These are phyloP conservation scores for Dryas drummondii DNA, from an alignment of 306 rosid species.

Conservation along the genomic window DNA sequence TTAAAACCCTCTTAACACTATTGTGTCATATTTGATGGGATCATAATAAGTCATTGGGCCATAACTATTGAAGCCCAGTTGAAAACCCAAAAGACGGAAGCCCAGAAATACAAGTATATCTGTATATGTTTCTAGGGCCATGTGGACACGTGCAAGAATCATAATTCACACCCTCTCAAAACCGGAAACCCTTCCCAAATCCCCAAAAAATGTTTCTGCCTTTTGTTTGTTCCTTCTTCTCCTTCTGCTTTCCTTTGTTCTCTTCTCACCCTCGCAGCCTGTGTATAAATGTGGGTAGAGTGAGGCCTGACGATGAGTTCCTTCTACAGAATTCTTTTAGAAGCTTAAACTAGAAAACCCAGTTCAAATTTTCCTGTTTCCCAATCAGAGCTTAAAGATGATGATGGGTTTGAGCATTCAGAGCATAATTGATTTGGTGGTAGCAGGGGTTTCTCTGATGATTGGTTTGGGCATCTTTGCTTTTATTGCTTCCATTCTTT, in stretches of 20 bases:
- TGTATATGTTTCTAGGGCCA: neutral
- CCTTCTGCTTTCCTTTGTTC: neutral
- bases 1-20: too few species aligned
- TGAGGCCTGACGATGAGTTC: neutral
- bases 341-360: neutral
- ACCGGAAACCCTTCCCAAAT: neutral
- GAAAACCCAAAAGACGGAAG: neutral
- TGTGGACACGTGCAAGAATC: neutral
- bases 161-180: neutral
- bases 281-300: neutral
- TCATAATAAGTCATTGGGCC: too few species aligned
- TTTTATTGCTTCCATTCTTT: slow-evolving; percentile 64
- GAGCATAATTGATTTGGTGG: slow-evolving; percentile 59
- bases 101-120: neutral
- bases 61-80: too few species aligned
- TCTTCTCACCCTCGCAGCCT: neutral
- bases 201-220: neutral
- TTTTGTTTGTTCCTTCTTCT: neutral
- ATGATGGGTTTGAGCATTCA: slow-evolving; percentile 49
- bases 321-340: neutral
- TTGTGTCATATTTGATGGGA: too few species aligned
- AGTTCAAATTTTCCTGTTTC: neutral
- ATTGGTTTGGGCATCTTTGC: slow-evolving; percentile 56
- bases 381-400: neutral
- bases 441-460: slow-evolving; percentile 65